Percentiles rank a stretch among this genome's conserved stretches.
These are phyloP conservation scores for Moesziomyces globuligerus DNA, from an alignment of 1,284 basidiomycete species.

Conservation along the genomic window DNA sequence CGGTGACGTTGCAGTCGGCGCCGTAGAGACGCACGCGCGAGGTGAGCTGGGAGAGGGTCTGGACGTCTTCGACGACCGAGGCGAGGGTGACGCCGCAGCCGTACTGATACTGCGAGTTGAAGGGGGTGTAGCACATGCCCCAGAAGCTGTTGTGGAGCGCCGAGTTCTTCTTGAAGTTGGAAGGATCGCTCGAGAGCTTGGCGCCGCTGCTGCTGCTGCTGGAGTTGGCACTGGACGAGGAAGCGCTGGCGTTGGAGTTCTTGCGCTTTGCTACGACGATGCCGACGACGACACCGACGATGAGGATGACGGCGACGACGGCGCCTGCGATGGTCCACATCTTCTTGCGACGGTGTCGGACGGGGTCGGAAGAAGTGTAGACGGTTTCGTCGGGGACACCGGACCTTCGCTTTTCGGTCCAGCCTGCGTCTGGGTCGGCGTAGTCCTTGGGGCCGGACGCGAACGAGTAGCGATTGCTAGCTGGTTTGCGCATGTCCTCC, in stretches of 20 bases:
- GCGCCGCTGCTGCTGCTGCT: conserved; percentile 12
- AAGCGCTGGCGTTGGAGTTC: conserved; percentile 6
- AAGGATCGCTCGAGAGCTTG: conserved; percentile 27
- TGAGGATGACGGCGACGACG: conserved; percentile 17
- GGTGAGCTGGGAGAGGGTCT: conserved; percentile 37
- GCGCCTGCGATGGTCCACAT: conserved; percentile 25
- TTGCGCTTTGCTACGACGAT: conserved; percentile 31
- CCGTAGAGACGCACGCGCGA: conserved; percentile 33
- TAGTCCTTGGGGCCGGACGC: conserved; percentile 15
- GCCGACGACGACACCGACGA: conserved; percentile 30
- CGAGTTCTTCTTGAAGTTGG: conserved; percentile 34
- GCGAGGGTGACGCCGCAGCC: conserved; percentile 35
- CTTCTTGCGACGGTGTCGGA: conserved; percentile 16
- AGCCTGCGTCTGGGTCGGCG: conserved; percentile 39
- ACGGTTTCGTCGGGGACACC: conserved; percentile 13
- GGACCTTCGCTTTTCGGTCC: conserved; percentile 30
- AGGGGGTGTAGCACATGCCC: conserved; percentile 45
- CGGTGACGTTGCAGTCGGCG: conserved; percentile 48
- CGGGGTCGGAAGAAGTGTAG: background rate
- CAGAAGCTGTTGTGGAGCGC: conserved; percentile 39
- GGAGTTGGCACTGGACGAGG: conserved; percentile 9
- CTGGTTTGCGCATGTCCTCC: conserved; percentile 36
- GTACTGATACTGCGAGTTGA: conserved; percentile 36
- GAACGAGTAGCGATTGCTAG: conserved; percentile 19
- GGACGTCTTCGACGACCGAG: conserved; percentile 31